A percentile compares a stretch with the other conserved stretches of the same genome.
Conservation (phyloP, 306 rosid species). For the Vigna angularis region DNA sequence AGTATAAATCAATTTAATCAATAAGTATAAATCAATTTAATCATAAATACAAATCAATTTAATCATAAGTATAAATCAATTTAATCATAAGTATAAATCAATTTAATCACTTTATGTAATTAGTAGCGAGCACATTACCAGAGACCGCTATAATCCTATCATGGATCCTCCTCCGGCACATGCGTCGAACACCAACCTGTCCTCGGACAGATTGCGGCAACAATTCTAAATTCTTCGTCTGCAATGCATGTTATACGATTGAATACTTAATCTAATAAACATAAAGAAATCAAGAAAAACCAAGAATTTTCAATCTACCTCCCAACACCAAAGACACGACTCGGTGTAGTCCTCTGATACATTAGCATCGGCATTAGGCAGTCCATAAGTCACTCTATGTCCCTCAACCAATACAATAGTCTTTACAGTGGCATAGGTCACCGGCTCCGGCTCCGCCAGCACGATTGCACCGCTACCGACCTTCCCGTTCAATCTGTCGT, state of each 20-base stretch:
- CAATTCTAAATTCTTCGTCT: conserved; percentile 89
- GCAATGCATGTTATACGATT: not conserved
- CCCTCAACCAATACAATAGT: conserved; percentile 71
- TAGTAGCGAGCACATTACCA: conserved; percentile 56
- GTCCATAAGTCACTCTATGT: conserved; percentile 80
- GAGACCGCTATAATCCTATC: conserved; percentile 84
- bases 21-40: no score
- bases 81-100: no score
- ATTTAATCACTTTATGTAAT: no score
- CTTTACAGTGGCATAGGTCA: conserved; percentile 74
- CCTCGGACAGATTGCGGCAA: conserved; percentile 73
- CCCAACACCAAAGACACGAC: conserved; percentile 98
- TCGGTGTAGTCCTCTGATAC: conserved; percentile 77
- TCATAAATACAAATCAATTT: no score
- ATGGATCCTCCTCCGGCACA: conserved; percentile 79
- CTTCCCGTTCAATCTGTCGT: conserved; percentile 44
- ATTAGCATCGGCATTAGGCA: conserved; percentile 84
- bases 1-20: no score
- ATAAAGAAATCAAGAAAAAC: not conserved
- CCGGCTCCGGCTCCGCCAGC: conserved; percentile 37
- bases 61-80: no score
- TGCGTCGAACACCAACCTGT: conserved; percentile 64
- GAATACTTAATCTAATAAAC: not conserved
- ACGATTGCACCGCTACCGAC: conserved; percentile 33
- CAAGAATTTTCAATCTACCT: conserved; percentile 53